Evolutionary conservation across 257 asterid genomes (phyloP), one percentile per base, ranked within the genome.

Genomic region (Ligustrum vulgare): DNA sequence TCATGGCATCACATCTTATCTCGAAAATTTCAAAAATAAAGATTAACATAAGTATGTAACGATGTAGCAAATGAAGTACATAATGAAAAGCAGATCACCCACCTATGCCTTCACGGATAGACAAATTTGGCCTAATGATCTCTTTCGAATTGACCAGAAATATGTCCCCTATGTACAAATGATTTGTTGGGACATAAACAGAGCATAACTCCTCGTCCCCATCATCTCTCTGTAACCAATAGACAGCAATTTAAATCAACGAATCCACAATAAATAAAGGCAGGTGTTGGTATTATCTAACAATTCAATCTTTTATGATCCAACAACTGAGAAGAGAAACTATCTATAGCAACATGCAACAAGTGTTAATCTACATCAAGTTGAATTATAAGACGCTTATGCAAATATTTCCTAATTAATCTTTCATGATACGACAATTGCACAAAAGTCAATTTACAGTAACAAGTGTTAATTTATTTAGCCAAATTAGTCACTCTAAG

Each of bases 51-150:
- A n/a, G n/a, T n/a, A n/a, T 72, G 60, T 10, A 65, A 37, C 9
- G 7, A 25, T 37, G 54, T 41, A 70, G 47, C 25, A 37, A 56
- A 65, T 31, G n/a, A 72, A 60, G 60, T 63, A 76, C 23, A 63
- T 13, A 25, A 80, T 72, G 58, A 45, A 68, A 69, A 76, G 70
- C 23, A 69, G 13, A 75, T 32, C 6, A 75, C 81, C 22, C 54
- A 92, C 97, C 97, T 82, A 92, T 92, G 87, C 93, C 96, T 87
- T 92, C 96, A 77, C 95, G 87, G 78, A 92, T 87, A 5, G 96
- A 92, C 86, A 91, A 81, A 83, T 89, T 89, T 49, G 98, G 98
- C 80, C 98, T 84, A 69, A 92, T 86, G 79, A 92, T 90, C 80
- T 92, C 98, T 65, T 85, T 82, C 5, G 98, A 81, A 80, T 89